Base-by-base conservation (phyloP, 2,329 filamentous ascomycete genomes). In the Aspergillus sp. region DNA sequence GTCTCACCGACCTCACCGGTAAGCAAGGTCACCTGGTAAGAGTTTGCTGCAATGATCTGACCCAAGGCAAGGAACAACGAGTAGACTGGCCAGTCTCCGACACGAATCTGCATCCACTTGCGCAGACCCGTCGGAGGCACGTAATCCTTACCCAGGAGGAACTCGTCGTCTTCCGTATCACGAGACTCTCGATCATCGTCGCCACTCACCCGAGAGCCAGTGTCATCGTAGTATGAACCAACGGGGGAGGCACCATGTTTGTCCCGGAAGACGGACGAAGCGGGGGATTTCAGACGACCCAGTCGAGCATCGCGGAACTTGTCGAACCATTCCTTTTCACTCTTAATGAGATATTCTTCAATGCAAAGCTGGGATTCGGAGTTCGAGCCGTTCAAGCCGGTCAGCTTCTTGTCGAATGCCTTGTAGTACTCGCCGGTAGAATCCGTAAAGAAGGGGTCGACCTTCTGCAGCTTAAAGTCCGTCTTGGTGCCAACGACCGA, bases 1-100 rank as follows among this genome's bases (percentile, higher is more conserved):
- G 82, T 81, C 69, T 88, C 80, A 59, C 84, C 85, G 21, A 85
- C 79, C 65, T 86, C 82, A n/a, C 87, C 87, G 0, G 85, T 86
- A n/a, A 89, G 79, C n/a, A 89, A 79, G 1, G 86, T 87, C 69
- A 89, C 85, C 70, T 89, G 87, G 72, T 88, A 88, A 0, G 85
- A 87, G 72, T 87, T 88, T 59, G 85, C 84, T 1, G 86, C 84
- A 52, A 88, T 83, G 64, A 88, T 84, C 67, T 88, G 86, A 23
- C 84, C 83, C 45, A 87, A 77, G 7, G 84, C 84, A 17, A 88
- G 80, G 50, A 88, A 78, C 63, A 88, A 79, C 2, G 84, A 82
- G 70, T 88, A 88, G 10, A 87, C 69, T 0, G 85, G 86, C 85
- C 86, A 88, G 65, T 87, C 84, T 15, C 84, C 83, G 56, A 87